Percentiles rank a stretch among this genome's conserved stretches.
These are phyloP conservation scores for Paramecium pentaurelia DNA, from an alignment of 73 alveolate species.

Conservation along the genomic window DNA sequence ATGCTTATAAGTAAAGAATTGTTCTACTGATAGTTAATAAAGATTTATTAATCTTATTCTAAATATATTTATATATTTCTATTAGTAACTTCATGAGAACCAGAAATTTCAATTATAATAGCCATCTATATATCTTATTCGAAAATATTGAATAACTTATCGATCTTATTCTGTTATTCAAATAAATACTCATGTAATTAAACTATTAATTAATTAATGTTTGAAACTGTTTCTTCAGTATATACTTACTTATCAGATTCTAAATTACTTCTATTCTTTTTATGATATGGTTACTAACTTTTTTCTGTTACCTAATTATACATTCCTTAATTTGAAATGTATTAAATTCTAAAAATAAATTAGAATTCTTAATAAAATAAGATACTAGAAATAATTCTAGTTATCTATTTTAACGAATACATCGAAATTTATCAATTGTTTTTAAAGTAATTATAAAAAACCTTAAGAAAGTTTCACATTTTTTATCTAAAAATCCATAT, in stretches of 20 bases:
- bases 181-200: background rate
- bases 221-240: constrained; percentile 75
- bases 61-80: no score
- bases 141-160: constrained; percentile 66
- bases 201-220: constrained; percentile 35
- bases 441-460: background rate
- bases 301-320: background rate
- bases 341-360: background rate
- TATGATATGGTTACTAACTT: background rate
- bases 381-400: background rate
- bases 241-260: constrained; percentile 70
- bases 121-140: constrained; percentile 69
- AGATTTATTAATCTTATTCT: no score
- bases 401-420: background rate
- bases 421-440: background rate
- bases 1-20: no score
- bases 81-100: no score
- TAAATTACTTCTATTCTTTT: no score
- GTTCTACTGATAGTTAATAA: no score
- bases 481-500: no score
- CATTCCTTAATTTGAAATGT: background rate
- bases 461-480: no score
- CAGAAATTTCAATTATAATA: no score
- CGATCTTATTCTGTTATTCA: constrained; percentile 61
- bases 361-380: background rate